Evolutionary conservation across 140 eudicot species (phyloP), one percentile per base, ranked within the genome.

Genomic region (Ambrosia hybrid): DNA sequence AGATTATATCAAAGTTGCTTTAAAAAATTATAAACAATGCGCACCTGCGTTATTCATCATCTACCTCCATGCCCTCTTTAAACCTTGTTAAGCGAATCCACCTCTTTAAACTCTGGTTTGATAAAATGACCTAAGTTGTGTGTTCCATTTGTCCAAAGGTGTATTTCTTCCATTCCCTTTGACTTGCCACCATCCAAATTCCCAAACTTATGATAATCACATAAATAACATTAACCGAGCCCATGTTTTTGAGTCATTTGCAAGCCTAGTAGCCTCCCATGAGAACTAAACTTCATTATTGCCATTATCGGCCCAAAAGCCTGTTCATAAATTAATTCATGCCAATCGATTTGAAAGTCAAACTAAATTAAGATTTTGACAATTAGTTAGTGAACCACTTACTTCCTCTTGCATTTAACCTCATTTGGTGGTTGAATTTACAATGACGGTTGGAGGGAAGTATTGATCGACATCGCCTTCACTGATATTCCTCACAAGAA

Each of bases 221-320:
- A 21, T 21, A 21, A 21, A n/a, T 21, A 21, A 21, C 30, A 21
- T 21, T 21, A 90, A 0, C 99, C 99, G 77, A 94, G 99, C 66
- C 99, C 99, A 76, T 94, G 90, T 80, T 74, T 88, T 4, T n/a
- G 99, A 94, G 81, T 94, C 99, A 79, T 94, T 94, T 63, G 99
- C 99, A 65, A 94, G 96, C 83, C 43, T 86, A 68, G 90, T 64
- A 36, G 79, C 99, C 79, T 94, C 99, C 70, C 86, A 79, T 94
- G 97, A 12, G 90, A 64, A 57, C 84, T 84, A 65, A 94, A 94
- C 81, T 88, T 81, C 99, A 94, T 94, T 73, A 94, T 94, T 6
- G 99, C 96, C 96, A 94, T 84, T 51, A 94, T 94, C 36, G 99
- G 99, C 69, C 99, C 99, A 80, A 94, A 94, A 71, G 97, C 99